Base-by-base conservation (phyloP, 108 stramenopile genomes). In the Fragilariopsis cylindrus region DNA sequence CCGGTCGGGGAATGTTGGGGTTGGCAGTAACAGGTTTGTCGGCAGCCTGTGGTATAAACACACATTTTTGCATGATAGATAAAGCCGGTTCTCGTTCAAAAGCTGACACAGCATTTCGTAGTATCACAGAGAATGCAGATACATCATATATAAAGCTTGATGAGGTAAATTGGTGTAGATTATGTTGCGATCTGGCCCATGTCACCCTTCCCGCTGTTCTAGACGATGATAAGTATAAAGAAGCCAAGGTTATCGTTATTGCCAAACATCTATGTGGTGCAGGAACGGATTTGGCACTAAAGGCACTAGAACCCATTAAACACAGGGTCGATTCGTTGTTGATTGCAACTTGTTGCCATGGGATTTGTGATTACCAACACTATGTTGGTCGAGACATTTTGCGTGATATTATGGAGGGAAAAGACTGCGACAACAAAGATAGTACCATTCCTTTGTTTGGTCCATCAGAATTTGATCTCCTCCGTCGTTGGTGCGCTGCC, bases 331-430 rank as follows among this genome's bases (percentile, higher is more conserved):
- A 78, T 52, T 87, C 81, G 18, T 95, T 90, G 76, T 67, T 92
- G 49, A 72, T 95, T 62, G 94, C 94, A 2, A 95, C 94, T 4
- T 95, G 94, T 63, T 95, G 94, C 69, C 94, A 95, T 78, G 94
- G 94, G 16, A 73, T 91, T 7, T 95, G 94, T 69, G 69, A 69
- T 50, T 95, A 92, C 91, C 69, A 82, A 3, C 87, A 88, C 30
- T 95, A 92, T 58, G 90, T 91, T 18, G 94, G 94, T 7, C 82
- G 94, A 58, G 83, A 91, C 70, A 41, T 69, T 30, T 84, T 77
- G 84, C n/a, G 7, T n/a, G 21, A 3, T 12, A 43, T 60, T 11
- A 56, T 75, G 12, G 52, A n/a, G 54, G 46, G 47, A 73, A 46
- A 56, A n/a, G 19, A 5, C 49, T 13, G 12, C 47, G 30, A 30